phyloP scores from a whole-genome alignment of 129 eudicot genomes.

The Flaveria sonorensis region DNA sequence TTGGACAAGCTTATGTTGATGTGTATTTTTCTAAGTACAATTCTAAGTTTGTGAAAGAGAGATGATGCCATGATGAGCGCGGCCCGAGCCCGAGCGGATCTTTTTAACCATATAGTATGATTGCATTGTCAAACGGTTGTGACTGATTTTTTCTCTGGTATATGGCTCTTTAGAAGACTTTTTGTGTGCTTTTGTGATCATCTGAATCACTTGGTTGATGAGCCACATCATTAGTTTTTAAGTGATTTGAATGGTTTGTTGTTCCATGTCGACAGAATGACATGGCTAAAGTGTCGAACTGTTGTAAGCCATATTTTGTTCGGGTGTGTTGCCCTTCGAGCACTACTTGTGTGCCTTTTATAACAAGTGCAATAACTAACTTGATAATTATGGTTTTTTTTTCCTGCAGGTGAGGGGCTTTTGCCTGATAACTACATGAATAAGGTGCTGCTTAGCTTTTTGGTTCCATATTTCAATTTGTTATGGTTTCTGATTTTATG shows the following conservation, averaged over 20 bases:
- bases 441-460: conserved; percentile 46
- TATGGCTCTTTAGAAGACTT: background rate
- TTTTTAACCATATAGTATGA: background rate
- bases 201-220: background rate
- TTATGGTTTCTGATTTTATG: conserved; percentile 2
- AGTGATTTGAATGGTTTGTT: conserved; percentile 8
- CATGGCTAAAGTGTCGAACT: background rate
- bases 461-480: background rate
- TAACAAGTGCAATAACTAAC: background rate
- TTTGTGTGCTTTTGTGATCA: background rate
- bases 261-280: conserved; percentile 1
- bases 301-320: background rate
- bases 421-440: conserved; percentile 55
- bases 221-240: background rate
- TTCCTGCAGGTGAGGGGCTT: conserved; percentile 57
- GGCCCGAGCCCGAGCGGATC: background rate
- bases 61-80: background rate
- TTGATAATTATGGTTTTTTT: background rate
- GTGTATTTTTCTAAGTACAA: too few species aligned
- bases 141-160: background rate
- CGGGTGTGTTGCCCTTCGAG: background rate
- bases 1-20: background rate
- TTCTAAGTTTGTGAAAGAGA: background rate
- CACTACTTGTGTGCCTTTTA: background rate
- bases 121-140: too few species aligned